Evolutionary conservation across 148 eudicot genomes (phyloP).

Genomic region (Polygonum maritimum): DNA sequence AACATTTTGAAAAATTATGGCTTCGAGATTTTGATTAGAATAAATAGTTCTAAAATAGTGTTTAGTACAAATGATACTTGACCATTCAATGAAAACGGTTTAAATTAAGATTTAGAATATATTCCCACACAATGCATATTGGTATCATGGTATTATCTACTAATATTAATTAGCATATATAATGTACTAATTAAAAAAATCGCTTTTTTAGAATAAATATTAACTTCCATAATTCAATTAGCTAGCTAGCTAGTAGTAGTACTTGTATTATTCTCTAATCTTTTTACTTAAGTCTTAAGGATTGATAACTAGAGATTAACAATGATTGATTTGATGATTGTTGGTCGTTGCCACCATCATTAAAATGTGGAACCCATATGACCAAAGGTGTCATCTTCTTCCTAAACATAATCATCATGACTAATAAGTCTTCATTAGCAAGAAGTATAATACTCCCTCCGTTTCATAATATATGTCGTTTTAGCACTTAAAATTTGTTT

Average conservation of each 20-base stretch:
- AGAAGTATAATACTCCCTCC: no score
- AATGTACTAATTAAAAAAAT: no score
- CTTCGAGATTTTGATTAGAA: no score
- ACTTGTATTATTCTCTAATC: neutral
- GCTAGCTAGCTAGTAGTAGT: neutral
- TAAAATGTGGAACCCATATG: slow-evolving; percentile 2
- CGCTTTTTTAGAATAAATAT: neutral
- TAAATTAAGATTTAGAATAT: no score
- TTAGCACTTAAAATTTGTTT: no score
- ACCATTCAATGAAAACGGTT: no score
- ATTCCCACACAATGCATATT: no score
- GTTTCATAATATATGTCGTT: no score
- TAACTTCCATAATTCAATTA: neutral
- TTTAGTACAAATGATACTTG: no score
- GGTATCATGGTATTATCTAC: no score
- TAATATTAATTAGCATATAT: no score
- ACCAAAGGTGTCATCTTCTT: slow-evolving; percentile 1
- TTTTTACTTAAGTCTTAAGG: neutral
- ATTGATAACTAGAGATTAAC: neutral
- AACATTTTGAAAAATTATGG: neutral
- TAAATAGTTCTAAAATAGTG: no score
- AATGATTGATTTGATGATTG: slow-evolving; percentile 2
- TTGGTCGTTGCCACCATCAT: slow-evolving; percentile 3
- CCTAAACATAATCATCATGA: neutral
- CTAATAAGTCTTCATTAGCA: neutral